Percentiles rank a stretch among this genome's conserved stretches.
Conservation (phyloP, 768 basidiomycete species). For the Goffeauzyma gilvescens region DNA sequence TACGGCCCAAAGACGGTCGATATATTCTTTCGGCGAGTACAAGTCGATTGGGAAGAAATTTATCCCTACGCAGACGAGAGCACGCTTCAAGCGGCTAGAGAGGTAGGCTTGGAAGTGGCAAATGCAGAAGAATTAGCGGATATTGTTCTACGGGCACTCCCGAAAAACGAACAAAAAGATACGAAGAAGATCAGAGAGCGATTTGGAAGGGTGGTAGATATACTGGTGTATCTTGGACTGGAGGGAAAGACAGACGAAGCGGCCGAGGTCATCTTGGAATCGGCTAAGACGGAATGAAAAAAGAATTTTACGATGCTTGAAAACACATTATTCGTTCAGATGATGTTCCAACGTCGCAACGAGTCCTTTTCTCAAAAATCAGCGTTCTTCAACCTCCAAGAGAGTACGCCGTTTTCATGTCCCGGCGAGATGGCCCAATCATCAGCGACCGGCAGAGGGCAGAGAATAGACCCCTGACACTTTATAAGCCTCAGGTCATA, state of each 20-base stretch:
- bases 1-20: constrained; percentile 17
- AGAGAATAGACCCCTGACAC: no score
- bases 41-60: constrained; percentile 22
- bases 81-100: constrained; percentile 13
- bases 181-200: constrained; percentile 5
- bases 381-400: no score
- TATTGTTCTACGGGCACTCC: constrained; percentile 6
- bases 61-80: constrained; percentile 22
- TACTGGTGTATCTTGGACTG: constrained; percentile 19
- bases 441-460: no score
- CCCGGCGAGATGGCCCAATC: no score
- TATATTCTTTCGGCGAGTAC: constrained; percentile 21
- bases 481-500: no score
- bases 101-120: constrained; percentile 13
- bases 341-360: no score
- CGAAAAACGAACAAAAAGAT: neutral
- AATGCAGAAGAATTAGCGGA: constrained; percentile 13
- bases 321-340: no score
- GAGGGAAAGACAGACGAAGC: constrained; percentile 21
- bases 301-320: no score
- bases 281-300: no score
- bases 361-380: no score
- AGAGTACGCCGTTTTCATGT: no score
- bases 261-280: no score
- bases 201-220: constrained; percentile 19